A percentile compares a stretch with the other conserved stretches of the same genome.
Conservation (phyloP, 192 early-diverging fungal species). For the Diversispora epigaea region DNA sequence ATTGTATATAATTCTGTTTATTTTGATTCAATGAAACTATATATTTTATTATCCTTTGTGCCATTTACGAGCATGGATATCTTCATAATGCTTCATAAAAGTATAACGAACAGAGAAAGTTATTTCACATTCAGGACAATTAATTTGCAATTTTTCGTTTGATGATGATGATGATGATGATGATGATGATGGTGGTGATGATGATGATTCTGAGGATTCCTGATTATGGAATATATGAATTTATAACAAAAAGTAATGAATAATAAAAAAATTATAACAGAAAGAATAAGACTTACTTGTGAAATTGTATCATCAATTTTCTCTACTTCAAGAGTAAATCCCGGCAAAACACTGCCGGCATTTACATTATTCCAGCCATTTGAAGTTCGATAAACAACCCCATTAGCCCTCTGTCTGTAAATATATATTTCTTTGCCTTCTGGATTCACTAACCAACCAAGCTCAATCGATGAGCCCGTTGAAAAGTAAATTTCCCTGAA, state of each 20-base stretch:
- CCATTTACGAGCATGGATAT: slow-evolving; percentile 23
- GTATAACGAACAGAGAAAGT: slow-evolving; percentile 25
- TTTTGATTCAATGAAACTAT: too few species aligned
- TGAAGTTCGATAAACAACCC: not conserved
- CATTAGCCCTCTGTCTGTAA: slow-evolving; percentile 5
- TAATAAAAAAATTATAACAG: slow-evolving; percentile 7
- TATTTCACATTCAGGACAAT: slow-evolving; percentile 21
- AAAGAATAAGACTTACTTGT: slow-evolving; percentile 20
- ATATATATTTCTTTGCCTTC: not conserved
- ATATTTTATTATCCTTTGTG: too few species aligned
- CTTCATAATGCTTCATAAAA: slow-evolving; percentile 30
- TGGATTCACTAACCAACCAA: slow-evolving; percentile 26
- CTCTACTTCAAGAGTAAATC: slow-evolving; percentile 15
- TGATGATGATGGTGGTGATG: too few species aligned
- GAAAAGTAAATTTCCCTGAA: slow-evolving; percentile 21
- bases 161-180: slow-evolving; percentile 29
- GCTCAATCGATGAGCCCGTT: slow-evolving; percentile 19
- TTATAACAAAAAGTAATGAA: slow-evolving; percentile 19
- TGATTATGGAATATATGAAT: slow-evolving; percentile 13
- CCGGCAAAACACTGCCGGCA: slow-evolving; percentile 22
- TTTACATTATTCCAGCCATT: slow-evolving; percentile 14
- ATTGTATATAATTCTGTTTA: too few species aligned
- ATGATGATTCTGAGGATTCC: slow-evolving; percentile 28
- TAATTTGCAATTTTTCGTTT: not conserved
- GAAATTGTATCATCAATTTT: slow-evolving; percentile 18